Evolutionary conservation across 169 alveolate genomes (phyloP).

Genomic region (Cyclospora cayetanensis): DNA sequence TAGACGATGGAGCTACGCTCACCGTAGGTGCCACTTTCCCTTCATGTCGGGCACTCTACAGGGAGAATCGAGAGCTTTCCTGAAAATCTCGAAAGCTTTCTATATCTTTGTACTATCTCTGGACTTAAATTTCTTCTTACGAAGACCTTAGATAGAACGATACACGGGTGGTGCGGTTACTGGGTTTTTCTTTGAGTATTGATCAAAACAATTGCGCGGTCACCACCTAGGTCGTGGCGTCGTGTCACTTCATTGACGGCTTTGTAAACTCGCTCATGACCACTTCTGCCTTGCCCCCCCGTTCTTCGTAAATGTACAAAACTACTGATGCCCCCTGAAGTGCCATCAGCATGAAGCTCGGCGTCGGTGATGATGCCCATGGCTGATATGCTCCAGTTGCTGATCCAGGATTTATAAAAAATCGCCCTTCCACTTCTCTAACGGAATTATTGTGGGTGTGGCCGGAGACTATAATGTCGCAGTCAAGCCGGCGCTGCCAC

Average conservation of each 20-base stretch:
- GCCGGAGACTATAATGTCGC: constrained; percentile 93
- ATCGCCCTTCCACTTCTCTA: constrained; percentile 87
- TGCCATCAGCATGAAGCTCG: constrained; percentile 84
- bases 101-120: too few relatives aligned
- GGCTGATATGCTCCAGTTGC: constrained; percentile 92
- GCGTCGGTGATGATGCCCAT: constrained; percentile 75
- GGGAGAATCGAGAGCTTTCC: too few relatives aligned
- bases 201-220: not conserved
- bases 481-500: constrained; percentile 88
- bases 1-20: too few relatives aligned
- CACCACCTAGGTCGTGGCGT: not conserved
- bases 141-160: too few relatives aligned
- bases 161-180: too few relatives aligned
- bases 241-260: constrained; percentile 38
- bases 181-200: too few relatives aligned
- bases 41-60: too few relatives aligned
- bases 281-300: constrained; percentile 83
- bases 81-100: too few relatives aligned
- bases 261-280: constrained; percentile 82
- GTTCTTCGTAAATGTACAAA: constrained; percentile 80
- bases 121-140: too few relatives aligned
- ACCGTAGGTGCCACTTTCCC: too few relatives aligned
- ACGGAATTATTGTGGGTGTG: constrained; percentile 89
- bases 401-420: constrained; percentile 93
- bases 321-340: constrained; percentile 82